Base-by-base conservation (phyloP, 345 rosid genomes). In the Draba incana region DNA sequence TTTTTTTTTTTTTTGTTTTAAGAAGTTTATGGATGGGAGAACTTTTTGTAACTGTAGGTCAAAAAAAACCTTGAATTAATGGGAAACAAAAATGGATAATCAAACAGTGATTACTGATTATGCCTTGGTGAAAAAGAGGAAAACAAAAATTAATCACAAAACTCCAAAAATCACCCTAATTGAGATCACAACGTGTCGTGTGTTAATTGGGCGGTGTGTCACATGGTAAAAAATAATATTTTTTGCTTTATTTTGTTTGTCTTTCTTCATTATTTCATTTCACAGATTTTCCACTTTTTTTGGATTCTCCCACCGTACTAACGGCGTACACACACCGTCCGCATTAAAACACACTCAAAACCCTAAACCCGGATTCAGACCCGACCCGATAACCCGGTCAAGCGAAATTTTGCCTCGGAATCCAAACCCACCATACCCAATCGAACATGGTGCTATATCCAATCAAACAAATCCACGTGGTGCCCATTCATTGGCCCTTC, bases 381-480 rank as follows among this genome's bases (percentile, higher is more conserved):
- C 72, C 35, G 74, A 53, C 77, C 65, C 41, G 51, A 28, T 38
- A 50, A 76, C 65, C 77, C 75, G 80, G 89, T 84, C 85, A 80
- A 83, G 79, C 75, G 24, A 56, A 45, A 68, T 63, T 47, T 4
- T 6, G 83, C 84, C 78, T 81, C 59, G 92, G 77, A 64, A 69
- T 68, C 59, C 79, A n/a, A 51, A 64, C 49, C 75, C 50, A 35
- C 61, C 42, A 62, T 63, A 48, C 41, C 72, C 70, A 55, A 62
- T 69, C 66, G 41, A 55, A 55, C 66, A 69, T 55, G 66, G 75
- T 57, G 45, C 23, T 39, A 3, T 5, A 4, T 58, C 28, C 55
- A 57, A 30, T 86, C 61, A 76, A 38, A 73, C 2, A 66, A 14
- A 6, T 37, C 82, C 87, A 84, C 97, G 92, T 88, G 93, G 83